Evolutionary conservation across 2,329 filamentous ascomycete genomes (phyloP).

Genomic region (Cercospora sojina): DNA sequence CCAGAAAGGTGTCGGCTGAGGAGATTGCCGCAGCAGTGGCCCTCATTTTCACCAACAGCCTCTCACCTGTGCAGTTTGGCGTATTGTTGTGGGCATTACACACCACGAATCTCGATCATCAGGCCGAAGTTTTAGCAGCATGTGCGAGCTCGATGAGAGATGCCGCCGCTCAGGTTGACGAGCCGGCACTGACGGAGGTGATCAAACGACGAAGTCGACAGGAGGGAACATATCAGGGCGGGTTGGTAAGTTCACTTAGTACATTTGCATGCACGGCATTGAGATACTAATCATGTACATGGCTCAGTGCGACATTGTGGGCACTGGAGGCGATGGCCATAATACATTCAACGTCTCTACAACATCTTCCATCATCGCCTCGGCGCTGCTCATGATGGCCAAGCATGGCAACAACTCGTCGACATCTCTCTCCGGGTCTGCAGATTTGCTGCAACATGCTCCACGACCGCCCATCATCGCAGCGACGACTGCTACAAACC

Average conservation of each 20-base stretch:
- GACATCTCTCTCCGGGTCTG: constrained; percentile 92
- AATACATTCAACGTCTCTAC: constrained; percentile 99
- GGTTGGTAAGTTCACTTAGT: constrained; percentile 63
- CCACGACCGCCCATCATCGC: constrained; percentile 69
- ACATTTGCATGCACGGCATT: background rate
- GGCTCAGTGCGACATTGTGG: constrained; percentile 81
- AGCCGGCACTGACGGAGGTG: constrained; percentile 58
- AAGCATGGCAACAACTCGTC: constrained; percentile 97
- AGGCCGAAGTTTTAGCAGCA: constrained; percentile 80
- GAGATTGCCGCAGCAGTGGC: constrained; percentile 90
- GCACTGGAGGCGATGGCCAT: constrained; percentile 93
- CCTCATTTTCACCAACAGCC: constrained; percentile 83
- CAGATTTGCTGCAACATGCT: constrained; percentile 81
- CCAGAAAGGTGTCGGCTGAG: constrained; percentile 59
- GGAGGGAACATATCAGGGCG: constrained; percentile 76
- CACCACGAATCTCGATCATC: constrained; percentile 81
- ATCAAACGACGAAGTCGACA: constrained; percentile 60
- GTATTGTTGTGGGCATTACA: constrained; percentile 87
- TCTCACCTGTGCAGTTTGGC: constrained; percentile 85
- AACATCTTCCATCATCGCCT: constrained; percentile 87
- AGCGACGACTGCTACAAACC: constrained; percentile 69
- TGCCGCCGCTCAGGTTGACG: constrained; percentile 72
- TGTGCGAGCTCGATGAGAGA: constrained; percentile 81
- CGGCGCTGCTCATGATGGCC: constrained; percentile 76
- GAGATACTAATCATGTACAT: background rate